A percentile compares a stretch with the other conserved stretches of the same genome.
These are phyloP conservation scores for Nowakowskiella sp. DNA, from an alignment of 192 early-diverging fungal species.

Conservation along the genomic window DNA sequence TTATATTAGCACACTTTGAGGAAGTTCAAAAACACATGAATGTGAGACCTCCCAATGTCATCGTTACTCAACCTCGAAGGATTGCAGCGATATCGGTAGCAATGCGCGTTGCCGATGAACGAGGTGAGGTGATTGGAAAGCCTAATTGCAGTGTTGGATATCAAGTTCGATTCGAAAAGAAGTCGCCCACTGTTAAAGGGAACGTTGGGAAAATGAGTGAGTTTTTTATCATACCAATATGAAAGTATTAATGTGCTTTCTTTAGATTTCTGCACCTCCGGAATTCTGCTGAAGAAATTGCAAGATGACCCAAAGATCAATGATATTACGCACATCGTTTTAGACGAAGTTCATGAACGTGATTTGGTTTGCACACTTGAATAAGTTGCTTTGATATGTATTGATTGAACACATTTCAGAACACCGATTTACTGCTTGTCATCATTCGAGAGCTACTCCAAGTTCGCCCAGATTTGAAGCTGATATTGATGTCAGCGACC, in stretches of 20 bases:
- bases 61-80: constrained; percentile 86
- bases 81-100: constrained; percentile 67
- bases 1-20: constrained; percentile 52
- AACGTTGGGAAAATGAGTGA: constrained; percentile 38
- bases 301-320: constrained; percentile 54
- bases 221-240: not conserved
- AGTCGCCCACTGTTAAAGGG: constrained; percentile 22
- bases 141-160: constrained; percentile 34
- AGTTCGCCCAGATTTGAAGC: constrained; percentile 47
- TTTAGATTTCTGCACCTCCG: constrained; percentile 57
- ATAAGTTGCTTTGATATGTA: constrained; percentile 4
- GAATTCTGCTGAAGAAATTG: constrained; percentile 63
- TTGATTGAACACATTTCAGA: constrained; percentile 18
- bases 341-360: constrained; percentile 81
- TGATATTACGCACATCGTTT: constrained; percentile 59
- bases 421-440: constrained; percentile 76
- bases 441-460: constrained; percentile 56
- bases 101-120: constrained; percentile 50
- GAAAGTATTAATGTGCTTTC: constrained; percentile 39
- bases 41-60: constrained; percentile 57
- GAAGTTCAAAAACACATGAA: constrained; percentile 38
- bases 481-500: constrained; percentile 91
- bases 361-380: constrained; percentile 26
- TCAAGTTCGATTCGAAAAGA: constrained; percentile 40
- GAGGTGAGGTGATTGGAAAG: constrained; percentile 40